These are phyloP conservation scores for Leucosporidium yakuticum DNA, from an alignment of 768 basidiomycete genomes.

Conservation along the genomic window DNA sequence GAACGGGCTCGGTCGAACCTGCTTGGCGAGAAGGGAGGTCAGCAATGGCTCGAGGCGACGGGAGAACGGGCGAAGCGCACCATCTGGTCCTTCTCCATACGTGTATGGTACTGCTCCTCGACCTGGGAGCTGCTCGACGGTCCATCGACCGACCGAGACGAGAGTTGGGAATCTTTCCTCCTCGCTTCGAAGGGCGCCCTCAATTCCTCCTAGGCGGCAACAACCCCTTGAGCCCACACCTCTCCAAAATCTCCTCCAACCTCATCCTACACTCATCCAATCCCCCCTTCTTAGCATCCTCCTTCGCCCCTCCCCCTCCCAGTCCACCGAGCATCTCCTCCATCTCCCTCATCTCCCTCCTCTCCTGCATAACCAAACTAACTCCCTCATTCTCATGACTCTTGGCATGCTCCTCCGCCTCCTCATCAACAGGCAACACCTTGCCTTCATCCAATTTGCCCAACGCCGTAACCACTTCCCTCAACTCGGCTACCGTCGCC, in stretches of 20 bases:
- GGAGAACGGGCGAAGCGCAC: no score
- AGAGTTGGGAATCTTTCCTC: no score
- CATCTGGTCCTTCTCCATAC: no score
- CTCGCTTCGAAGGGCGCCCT: no score
- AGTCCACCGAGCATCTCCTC: slow-evolving; percentile 25
- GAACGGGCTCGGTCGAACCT: no score
- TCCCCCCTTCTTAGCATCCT: background rate
- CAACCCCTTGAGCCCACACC: slow-evolving; percentile 17
- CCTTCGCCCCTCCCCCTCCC: background rate
- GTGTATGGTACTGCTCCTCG: no score
- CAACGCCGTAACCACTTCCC: slow-evolving; percentile 56
- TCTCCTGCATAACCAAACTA: slow-evolving; percentile 22
- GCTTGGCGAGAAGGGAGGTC: no score
- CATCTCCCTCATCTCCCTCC: slow-evolving; percentile 32
- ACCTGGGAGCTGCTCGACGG: no score
- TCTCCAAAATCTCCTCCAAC: slow-evolving; percentile 10
- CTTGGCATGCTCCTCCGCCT: slow-evolving; percentile 68
- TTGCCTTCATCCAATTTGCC: slow-evolving; percentile 61
- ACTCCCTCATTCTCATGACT: slow-evolving; percentile 39
- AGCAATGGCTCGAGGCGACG: no score
- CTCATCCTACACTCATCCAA: slow-evolving; percentile 19
- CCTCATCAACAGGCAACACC: slow-evolving; percentile 65
- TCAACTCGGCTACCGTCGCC: slow-evolving; percentile 15
- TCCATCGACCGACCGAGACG: no score
- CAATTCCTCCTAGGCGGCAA: slow-evolving; percentile 7